These are phyloP conservation scores for Camellia sinensis DNA, from an alignment of 148 eudicot species.

Conservation along the genomic window DNA sequence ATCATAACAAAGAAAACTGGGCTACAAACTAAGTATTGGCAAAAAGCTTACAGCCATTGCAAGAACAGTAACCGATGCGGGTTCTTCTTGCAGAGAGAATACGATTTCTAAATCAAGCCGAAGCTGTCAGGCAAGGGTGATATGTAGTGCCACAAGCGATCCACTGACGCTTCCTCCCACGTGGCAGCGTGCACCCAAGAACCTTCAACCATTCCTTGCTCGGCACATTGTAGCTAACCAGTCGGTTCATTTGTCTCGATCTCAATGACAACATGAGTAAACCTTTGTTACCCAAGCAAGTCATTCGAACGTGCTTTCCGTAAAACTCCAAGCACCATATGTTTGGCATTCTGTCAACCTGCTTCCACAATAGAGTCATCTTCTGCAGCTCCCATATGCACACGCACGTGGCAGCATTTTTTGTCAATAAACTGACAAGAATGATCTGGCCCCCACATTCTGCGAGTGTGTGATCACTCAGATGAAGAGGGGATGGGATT, in stretches of 20 bases:
- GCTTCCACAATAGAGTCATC: constrained; percentile 98
- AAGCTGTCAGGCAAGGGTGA: constrained; percentile 69
- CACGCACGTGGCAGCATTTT: constrained; percentile 90
- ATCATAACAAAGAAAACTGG: neutral
- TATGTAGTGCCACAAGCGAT: constrained; percentile 81
- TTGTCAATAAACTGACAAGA: constrained; percentile 77
- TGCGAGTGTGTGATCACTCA: constrained; percentile 71
- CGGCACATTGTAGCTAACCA: constrained; percentile 62
- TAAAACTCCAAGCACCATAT: constrained; percentile 97
- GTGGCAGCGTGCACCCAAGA: constrained; percentile 57
- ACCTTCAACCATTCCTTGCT: constrained; percentile 77
- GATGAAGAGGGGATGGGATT: constrained; percentile 69
- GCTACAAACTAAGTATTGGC: constrained; percentile 1
- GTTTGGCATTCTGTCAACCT: constrained; percentile 99
- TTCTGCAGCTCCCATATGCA: constrained; percentile 98
- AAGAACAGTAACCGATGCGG: too few species aligned
- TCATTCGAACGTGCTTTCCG: constrained; percentile 91
- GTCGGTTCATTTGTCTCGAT: constrained; percentile 72
- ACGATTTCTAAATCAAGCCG: constrained; percentile 37
- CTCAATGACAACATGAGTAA: constrained; percentile 86
- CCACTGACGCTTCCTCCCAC: constrained; percentile 72
- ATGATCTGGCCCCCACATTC: constrained; percentile 65
- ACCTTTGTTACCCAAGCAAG: constrained; percentile 88
- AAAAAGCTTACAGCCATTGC: neutral
- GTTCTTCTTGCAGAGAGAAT: neutral